Evolutionary conservation across 805 yeast genomes (phyloP).

Genomic region (Danielia oregonensis): DNA sequence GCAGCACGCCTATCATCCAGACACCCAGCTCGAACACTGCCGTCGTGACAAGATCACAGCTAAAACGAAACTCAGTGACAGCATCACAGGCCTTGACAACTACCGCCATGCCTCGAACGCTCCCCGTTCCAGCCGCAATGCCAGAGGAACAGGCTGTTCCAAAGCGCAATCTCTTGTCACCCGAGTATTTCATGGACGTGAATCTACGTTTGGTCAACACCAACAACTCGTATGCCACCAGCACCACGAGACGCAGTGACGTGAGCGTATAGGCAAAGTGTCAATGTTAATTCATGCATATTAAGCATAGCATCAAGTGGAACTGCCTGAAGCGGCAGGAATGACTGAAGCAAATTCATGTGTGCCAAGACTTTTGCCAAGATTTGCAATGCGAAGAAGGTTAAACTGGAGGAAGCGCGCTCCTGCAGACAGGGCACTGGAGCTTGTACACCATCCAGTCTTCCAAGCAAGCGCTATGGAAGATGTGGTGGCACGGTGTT

Average conservation of each 20-base stretch:
- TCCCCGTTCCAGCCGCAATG: conserved; percentile 1
- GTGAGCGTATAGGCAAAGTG: not conserved
- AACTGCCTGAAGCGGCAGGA: no score
- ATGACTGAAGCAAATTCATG: no score
- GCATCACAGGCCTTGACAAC: conserved; percentile 10
- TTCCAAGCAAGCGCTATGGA: conserved; percentile 85
- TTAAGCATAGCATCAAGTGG: no score
- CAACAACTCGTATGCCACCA: not conserved
- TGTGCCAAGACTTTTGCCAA: no score
- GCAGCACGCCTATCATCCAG: not conserved
- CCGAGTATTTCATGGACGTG: conserved; percentile 7
- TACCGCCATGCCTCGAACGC: conserved; percentile 1
- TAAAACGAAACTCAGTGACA: conserved; percentile 3
- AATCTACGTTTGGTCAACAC: conserved; percentile 2
- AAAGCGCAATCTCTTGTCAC: conserved; percentile 1
- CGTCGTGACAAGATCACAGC: conserved; percentile 1
- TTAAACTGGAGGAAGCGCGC: conserved; percentile 71
- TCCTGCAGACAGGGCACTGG: conserved; percentile 92
- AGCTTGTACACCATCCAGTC: conserved; percentile 91
- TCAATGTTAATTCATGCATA: no score
- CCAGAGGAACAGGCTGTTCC: not conserved
- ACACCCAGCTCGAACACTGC: not conserved
- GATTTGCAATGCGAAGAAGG: no score
- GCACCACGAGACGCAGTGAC: not conserved
- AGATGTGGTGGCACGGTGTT: conserved; percentile 88